phyloP scores from a whole-genome alignment of 225 moss, liverwort and hornwort genomes.

The Rhytidiadelphus loreus region DNA sequence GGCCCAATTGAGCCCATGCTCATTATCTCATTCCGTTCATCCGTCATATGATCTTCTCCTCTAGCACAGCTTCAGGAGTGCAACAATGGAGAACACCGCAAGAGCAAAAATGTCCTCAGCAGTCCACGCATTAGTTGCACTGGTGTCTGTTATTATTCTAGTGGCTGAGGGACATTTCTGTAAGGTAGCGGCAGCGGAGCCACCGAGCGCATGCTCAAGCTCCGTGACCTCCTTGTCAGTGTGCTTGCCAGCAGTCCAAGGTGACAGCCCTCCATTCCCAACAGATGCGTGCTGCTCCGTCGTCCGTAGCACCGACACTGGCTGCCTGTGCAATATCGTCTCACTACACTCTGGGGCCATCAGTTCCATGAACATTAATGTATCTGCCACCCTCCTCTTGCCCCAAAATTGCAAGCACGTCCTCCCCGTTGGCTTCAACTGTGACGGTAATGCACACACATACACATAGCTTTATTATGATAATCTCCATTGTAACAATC shows the following conservation, averaged over 20 bases:
- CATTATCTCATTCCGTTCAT: not conserved
- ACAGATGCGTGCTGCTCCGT: constrained; percentile 9
- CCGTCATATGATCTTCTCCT: not conserved
- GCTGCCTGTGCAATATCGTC: constrained; percentile 13
- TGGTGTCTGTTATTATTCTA: not conserved
- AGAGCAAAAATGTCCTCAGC: not conserved
- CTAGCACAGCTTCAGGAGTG: not conserved
- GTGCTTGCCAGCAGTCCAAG: constrained; percentile 27
- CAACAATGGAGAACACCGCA: not conserved
- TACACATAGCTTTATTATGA: not conserved
- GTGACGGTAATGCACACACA: not conserved
- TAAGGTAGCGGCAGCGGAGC: not conserved
- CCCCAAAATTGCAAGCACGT: constrained; percentile 25
- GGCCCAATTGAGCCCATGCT: not conserved
- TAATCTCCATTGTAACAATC: not conserved
- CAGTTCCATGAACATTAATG: constrained; percentile 12
- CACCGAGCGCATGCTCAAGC: not conserved
- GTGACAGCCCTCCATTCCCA: constrained; percentile 10
- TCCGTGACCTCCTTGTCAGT: not conserved
- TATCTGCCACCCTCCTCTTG: constrained; percentile 6
- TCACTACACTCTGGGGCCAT: constrained; percentile 1
- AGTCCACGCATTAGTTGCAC: not conserved
- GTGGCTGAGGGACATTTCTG: not conserved
- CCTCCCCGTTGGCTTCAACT: constrained; percentile 15
- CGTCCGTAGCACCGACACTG: constrained; percentile 2